Percentiles rank a stretch among this genome's conserved stretches.
phyloP scores from a whole-genome alignment of 352 stramenopile species.

The Elongisporangium prolatum region DNA sequence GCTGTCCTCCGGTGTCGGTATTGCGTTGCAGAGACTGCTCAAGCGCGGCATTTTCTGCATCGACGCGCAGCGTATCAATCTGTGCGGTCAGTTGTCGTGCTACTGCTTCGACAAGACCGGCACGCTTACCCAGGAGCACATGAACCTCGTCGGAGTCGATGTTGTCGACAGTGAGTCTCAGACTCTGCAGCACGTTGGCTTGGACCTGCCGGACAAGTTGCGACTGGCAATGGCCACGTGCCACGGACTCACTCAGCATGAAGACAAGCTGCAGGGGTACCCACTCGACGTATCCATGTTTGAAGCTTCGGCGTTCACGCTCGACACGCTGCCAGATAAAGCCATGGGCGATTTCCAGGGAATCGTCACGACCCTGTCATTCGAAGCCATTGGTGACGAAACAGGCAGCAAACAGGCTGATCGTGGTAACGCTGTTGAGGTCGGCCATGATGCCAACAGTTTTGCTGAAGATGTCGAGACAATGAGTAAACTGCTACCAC shows the following conservation, averaged over 20 bases:
- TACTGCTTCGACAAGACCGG: slow-evolving; percentile 74
- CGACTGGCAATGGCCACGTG: slow-evolving; percentile 42
- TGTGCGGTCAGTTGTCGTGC: slow-evolving; percentile 42
- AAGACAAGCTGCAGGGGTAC: slow-evolving; percentile 34
- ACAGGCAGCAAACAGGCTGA: too few species aligned
- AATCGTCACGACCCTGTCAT: slow-evolving; percentile 3
- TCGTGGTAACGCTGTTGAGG: too few species aligned
- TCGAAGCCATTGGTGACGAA: background rate
- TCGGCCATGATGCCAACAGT: too few species aligned
- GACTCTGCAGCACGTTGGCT: background rate
- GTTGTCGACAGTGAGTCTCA: background rate
- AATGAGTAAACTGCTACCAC: background rate
- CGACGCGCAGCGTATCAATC: slow-evolving; percentile 42
- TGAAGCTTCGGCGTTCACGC: slow-evolving; percentile 19
- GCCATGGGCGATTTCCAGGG: slow-evolving; percentile 10
- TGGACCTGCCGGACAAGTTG: slow-evolving; percentile 2
- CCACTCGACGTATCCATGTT: slow-evolving; percentile 55
- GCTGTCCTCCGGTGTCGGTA: slow-evolving; percentile 37
- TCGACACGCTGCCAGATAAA: slow-evolving; percentile 18
- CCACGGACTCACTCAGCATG: slow-evolving; percentile 30
- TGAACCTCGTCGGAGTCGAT: slow-evolving; percentile 38
- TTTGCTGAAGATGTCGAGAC: background rate
- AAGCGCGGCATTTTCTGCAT: slow-evolving; percentile 32
- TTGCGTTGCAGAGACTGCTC: slow-evolving; percentile 33
- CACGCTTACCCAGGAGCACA: slow-evolving; percentile 42